Evolutionary conservation across 257 asterid genomes (phyloP), one percentile per base, ranked within the genome.

Genomic region (Nicotiana otophora): DNA sequence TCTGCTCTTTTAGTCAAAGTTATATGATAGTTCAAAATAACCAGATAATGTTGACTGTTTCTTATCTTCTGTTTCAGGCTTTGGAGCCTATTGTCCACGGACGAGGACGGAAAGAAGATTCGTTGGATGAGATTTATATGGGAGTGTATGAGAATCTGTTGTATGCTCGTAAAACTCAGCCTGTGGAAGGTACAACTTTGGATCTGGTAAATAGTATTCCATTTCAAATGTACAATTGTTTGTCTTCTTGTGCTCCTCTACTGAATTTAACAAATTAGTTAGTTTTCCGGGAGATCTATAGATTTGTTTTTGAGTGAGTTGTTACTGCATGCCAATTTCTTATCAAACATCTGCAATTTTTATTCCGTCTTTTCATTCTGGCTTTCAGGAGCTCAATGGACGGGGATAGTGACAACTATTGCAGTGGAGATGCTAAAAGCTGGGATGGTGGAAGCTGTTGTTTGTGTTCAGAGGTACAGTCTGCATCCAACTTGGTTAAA

Each of bases 361-460:
- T 15, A 4, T 26, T 51, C 63, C 77, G 10, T 81, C 4, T 51
- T 30, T 36, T 46, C 63, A 30, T 81, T n/a, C 33, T 30, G 65
- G 63, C 19, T 4, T 48, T 42, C 74, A 96, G 99, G 98, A 86
- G 99, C 99, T 81, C 99, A 94, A 89, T 96, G 99, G 99, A 96
- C 99, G n/a, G 99, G 99, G 67, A 93, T 94, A 87, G 99, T 96
- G 82, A 96, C 99, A 48, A 96, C 99, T 87, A 94, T 96, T 86
- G 98, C 98, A 2, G 88, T 94, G 77, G 99, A 94, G 87, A 96
- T 96, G 99, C 97, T 96, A 70, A 93, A 92, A 86, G 85, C 93
- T 68, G 98, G 97, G 84, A 84, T 94, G 90, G 99, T 96, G 31
- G 99, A 96, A 87, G 99, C 99, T 82, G 99, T 96, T 88, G 81